Evolutionary conservation across 2,329 filamentous ascomycete species (phyloP), one percentile per base, ranked within the genome.

Genomic region (Botrytis elliptica): DNA sequence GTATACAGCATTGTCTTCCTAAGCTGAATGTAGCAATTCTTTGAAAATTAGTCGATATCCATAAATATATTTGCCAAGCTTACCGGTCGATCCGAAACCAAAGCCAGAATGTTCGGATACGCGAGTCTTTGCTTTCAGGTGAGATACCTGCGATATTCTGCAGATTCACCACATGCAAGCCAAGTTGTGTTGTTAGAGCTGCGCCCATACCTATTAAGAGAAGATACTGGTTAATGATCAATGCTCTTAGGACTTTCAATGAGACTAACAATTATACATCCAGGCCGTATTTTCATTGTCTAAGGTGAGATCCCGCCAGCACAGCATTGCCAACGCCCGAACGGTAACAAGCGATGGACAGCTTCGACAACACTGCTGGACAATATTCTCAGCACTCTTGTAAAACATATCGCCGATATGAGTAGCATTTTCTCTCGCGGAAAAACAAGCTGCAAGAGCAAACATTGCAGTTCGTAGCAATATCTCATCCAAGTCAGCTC

Each of bases 101-200:
- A 64, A 64, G 62, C 62, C 62, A 64, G 40, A 63, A 42, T n/a
- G 62, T 64, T 44, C 62, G 62, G 14, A 64, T 64, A n/a, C 62
- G 38, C 44, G 62, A 64, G 38, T 64, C 40, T 44, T 42, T 64
- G n/a, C 40, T 20, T 18, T 64, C 40, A 18, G 62, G 38, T 5
- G 40, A 64, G 16, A 64, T 64, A 38, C 38, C 38, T 20, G 62
- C 40, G 40, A 44, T 64, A 6, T 64, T 64, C 6, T 64, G 62
- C 6, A 42, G 18, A n/a, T 29, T n/a, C 16, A 64, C 38, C n/a
- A 64, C 62, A 64, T 64, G 38, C 18, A 64, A 20, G 25, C 62
- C 62, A 64, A 64, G 62, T n/a, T 64, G 62, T 42, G 62, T 44
- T 64, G 40, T 42, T 42, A 42, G 14, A 44, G 62, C 38, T 3